Conservation (phyloP, 345 rosid species). For the Gossypioides kirkii region DNA sequence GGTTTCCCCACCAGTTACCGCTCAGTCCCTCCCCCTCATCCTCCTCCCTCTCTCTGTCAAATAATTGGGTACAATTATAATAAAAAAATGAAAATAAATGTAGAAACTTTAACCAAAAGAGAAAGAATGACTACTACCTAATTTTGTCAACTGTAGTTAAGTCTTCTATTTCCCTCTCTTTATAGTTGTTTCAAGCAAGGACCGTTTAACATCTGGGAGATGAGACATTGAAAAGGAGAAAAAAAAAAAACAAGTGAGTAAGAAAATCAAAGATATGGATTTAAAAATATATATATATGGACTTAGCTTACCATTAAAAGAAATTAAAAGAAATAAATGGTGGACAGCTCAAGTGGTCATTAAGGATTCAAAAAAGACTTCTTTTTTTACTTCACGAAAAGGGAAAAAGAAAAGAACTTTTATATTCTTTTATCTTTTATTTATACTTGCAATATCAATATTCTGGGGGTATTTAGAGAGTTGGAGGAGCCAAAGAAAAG, state of each 20-base stretch:
- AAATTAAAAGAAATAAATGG: not conserved
- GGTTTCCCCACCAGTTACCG: not conserved
- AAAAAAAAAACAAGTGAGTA: constrained; percentile 14
- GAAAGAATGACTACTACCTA: constrained; percentile 18
- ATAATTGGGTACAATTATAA: constrained; percentile 21
- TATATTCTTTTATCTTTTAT: not conserved
- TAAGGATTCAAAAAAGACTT: not conserved
- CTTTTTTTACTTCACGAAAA: not conserved
- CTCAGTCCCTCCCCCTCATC: constrained; percentile 3
- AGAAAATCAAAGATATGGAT: constrained; percentile 17
- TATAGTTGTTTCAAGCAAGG: constrained; percentile 10
- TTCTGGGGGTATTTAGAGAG: constrained; percentile 6
- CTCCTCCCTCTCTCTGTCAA: constrained; percentile 22
- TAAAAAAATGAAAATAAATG: constrained; percentile 1
- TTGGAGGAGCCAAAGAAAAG: constrained; percentile 7
- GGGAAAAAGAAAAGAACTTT: not conserved
- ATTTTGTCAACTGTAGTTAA: constrained; percentile 23
- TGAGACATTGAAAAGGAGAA: not conserved
- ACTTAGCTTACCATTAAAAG: constrained; percentile 23
- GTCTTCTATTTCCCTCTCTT: constrained; percentile 1
- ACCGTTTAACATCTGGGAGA: constrained; percentile 12
- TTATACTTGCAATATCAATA: not conserved
- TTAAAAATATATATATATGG: too few relatives aligned
- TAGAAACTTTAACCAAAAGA: not conserved
- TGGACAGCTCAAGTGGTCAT: constrained; percentile 24